Evolutionary conservation across 2,329 filamentous ascomycete species (phyloP).

Genomic region (Ophiocordyceps sinensis): DNA sequence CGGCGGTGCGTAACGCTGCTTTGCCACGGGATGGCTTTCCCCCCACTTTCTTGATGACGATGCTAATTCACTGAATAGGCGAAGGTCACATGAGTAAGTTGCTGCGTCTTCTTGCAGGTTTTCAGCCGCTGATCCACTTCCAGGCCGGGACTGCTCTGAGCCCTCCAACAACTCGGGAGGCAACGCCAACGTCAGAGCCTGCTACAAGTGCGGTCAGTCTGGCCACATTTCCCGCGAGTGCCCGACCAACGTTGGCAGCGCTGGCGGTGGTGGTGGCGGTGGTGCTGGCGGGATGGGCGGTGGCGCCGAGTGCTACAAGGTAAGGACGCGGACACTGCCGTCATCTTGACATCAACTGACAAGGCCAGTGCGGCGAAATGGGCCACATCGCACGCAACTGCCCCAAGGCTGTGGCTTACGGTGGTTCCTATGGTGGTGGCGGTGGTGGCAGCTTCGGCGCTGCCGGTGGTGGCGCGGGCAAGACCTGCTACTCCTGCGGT

Average conservation of each 20-base stretch:
- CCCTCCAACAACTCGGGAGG: conserved; percentile 48
- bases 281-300: conserved; percentile 30
- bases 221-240: conserved; percentile 91
- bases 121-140: background rate
- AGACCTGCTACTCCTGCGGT: conserved; percentile 97
- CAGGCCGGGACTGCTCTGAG: conserved; percentile 80
- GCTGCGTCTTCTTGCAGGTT: background rate
- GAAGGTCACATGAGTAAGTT: conserved; percentile 69
- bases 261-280: conserved; percentile 31
- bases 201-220: conserved; percentile 65
- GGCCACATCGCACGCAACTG: conserved; percentile 95
- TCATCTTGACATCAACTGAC: background rate
- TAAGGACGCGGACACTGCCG: conserved; percentile 9
- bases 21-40: background rate
- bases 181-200: conserved; percentile 72
- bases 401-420: conserved; percentile 44
- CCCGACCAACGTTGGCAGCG: conserved; percentile 36
- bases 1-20: conserved; percentile 41
- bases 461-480: conserved; percentile 38
- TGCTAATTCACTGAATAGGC: conserved; percentile 20
- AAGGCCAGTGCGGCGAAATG: conserved; percentile 64
- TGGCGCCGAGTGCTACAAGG: conserved; percentile 78
- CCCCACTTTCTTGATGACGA: no score
- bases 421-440: conserved; percentile 33
- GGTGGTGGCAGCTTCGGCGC: conserved; percentile 25